These are phyloP conservation scores for Russula dissimulans DNA, from an alignment of 768 basidiomycete species.

Conservation along the genomic window DNA sequence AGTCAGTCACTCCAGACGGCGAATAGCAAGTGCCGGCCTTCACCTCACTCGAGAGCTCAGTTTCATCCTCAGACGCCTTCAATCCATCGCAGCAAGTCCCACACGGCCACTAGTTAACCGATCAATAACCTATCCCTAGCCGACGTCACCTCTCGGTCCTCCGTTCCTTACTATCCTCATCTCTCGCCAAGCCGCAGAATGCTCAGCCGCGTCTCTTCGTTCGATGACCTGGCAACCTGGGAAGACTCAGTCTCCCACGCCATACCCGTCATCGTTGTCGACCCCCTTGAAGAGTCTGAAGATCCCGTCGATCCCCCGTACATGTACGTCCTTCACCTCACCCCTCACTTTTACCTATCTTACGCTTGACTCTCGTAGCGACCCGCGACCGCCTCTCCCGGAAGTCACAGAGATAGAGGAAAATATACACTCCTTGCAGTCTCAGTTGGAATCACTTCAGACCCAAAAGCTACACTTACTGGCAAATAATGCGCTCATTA, in stretches of 20 bases:
- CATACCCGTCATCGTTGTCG: conserved; percentile 15
- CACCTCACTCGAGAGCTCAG: too few species aligned
- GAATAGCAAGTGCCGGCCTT: too few species aligned
- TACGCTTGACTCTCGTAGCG: conserved; percentile 15
- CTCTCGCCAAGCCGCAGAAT: conserved; percentile 1
- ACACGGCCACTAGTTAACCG: background rate
- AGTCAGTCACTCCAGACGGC: too few species aligned
- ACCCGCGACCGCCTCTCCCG: conserved; percentile 21
- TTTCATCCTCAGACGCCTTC: background rate
- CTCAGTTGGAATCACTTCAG: conserved; percentile 21
- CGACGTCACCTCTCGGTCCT: background rate
- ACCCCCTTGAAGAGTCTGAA: conserved; percentile 16
- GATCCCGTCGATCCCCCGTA: conserved; percentile 12
- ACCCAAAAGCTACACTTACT: conserved; percentile 21
- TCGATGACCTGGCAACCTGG: conserved; percentile 22
- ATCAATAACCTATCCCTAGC: background rate
- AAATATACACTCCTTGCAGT: conserved; percentile 22
- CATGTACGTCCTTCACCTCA: conserved; percentile 5
- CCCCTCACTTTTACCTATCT: background rate
- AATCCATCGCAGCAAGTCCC: background rate
- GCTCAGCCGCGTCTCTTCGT: conserved; percentile 19
- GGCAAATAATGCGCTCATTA: conserved; percentile 23
- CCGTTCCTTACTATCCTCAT: background rate
- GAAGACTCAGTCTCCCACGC: conserved; percentile 16
- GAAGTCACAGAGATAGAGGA: conserved; percentile 24